phyloP scores from a whole-genome alignment of 108 stramenopile species.

The Cyclotella sp. region DNA sequence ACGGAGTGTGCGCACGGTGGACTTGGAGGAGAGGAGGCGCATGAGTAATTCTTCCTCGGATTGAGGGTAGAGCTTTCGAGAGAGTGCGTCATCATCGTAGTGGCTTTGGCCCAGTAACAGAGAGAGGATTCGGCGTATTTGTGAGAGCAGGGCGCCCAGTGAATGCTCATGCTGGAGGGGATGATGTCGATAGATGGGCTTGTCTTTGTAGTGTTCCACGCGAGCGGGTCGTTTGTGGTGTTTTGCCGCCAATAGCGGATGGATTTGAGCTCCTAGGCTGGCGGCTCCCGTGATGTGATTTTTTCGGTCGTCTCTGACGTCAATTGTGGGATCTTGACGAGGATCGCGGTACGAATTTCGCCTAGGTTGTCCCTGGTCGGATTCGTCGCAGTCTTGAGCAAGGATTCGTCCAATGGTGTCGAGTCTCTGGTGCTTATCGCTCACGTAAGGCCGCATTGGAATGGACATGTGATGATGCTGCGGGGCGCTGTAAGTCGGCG shows the following conservation, averaged over 20 bases:
- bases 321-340: background rate
- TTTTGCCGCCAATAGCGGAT: conserved; percentile 31
- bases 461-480: background rate
- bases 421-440: background rate
- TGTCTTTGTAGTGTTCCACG: conserved; percentile 20
- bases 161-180: background rate
- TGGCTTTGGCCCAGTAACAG: conserved; percentile 35
- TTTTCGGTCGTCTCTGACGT: background rate
- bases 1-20: conserved; percentile 38
- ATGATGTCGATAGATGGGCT: conserved; percentile 7
- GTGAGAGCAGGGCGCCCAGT: conserved; percentile 10
- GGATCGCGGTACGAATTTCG: background rate
- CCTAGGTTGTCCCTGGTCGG: background rate
- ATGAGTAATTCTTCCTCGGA: conserved; percentile 36
- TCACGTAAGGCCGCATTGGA: background rate
- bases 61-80: conserved; percentile 7
- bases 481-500: background rate
- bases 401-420: conserved; percentile 9
- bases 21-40: conserved; percentile 39
- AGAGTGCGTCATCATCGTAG: conserved; percentile 14
- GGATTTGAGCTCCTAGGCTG: conserved; percentile 33
- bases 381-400: background rate
- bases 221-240: conserved; percentile 2
- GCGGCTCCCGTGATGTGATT: conserved; percentile 20
- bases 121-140: conserved; percentile 25